Conservation (phyloP, 192 early-diverging fungal genomes). For the Globomyces pollinis-pini region DNA sequence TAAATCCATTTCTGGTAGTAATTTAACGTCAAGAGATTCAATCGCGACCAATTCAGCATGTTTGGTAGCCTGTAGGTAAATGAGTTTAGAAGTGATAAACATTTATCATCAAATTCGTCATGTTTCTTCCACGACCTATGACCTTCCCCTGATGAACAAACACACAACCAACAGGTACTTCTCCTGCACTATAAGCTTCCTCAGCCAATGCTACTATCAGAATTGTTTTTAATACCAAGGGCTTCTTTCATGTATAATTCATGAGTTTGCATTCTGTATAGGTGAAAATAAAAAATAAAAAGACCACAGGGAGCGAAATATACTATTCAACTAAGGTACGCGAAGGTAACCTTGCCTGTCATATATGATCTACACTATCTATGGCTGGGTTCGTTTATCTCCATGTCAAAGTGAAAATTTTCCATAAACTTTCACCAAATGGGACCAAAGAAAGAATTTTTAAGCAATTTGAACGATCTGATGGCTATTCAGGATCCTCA, state of each 20-base stretch:
- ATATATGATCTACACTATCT: too few relatives aligned
- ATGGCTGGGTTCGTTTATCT: too few relatives aligned
- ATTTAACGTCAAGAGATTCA: conserved; percentile 37
- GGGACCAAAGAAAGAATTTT: neutral
- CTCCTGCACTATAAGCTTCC: conserved; percentile 69
- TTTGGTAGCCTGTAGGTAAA: conserved; percentile 74
- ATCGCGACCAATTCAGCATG: conserved; percentile 96
- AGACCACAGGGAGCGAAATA: too few relatives aligned
- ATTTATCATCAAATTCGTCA: conserved; percentile 79
- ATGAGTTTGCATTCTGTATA: too few relatives aligned
- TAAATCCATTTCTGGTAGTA: conserved; percentile 44
- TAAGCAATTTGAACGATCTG: neutral
- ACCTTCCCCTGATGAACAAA: conserved; percentile 65
- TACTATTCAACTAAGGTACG: too few relatives aligned
- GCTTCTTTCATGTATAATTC: too few relatives aligned
- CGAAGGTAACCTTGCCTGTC: too few relatives aligned
- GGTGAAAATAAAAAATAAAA: too few relatives aligned
- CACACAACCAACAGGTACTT: conserved; percentile 96
- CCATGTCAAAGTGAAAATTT: too few relatives aligned
- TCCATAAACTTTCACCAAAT: too few relatives aligned
- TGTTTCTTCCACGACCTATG: conserved; percentile 78
- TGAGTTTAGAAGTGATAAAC: conserved; percentile 39
- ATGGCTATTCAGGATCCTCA: neutral
- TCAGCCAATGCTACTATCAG: conserved; percentile 53
- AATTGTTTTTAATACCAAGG: too few relatives aligned